Evolutionary conservation across 441 rosid genomes (phyloP), one percentile per base, ranked within the genome.

Genomic region (Geranium incanum): DNA sequence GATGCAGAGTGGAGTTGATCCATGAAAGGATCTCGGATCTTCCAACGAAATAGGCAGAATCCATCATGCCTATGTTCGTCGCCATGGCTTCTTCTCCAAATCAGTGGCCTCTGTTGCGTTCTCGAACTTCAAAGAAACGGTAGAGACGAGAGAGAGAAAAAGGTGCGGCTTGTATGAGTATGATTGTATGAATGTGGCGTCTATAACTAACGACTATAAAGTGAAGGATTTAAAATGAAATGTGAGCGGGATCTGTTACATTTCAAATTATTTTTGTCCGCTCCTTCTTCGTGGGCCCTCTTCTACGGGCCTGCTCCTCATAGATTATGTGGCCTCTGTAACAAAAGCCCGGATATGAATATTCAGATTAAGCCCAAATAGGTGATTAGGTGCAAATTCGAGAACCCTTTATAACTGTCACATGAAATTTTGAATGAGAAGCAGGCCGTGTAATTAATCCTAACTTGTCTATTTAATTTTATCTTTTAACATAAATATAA

Each of bases 1-100:
- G 96, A 23, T 86, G 95, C 66, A 92, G 94, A 68, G 94, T 86
- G 64, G 90, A 84, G 83, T 94, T 94, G 74, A 94, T 89, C 99
- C 96, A 92, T 1, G 96, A 73, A 60, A 94, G 96, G 70, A 94
- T 92, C 88, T 90, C 97, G 39, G 97, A 86, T 92, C 99, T 83
- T 1, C 97, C 97, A 4, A 94, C 99, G 81, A 94, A 92, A 66
- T 92, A 94, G 3, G 93, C 97, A 0, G 78, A 55, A 62, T 90
- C 99, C 99, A 94, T 90, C 92, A 85, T 89, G 38, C 99, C 97
- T 77, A 92, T 92, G 52, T 84, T 86, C 72, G 91, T 81, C 16
- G 90, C 90, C 97, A 84, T 87, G 70, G 57, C 70, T 72, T 50
- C 15, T n/a, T 64, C 63, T 57, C 23, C 28, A 7, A 57, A 16